These are phyloP conservation scores for Clavariopsis aquatica DNA, from an alignment of 495 filamentous ascomycete species.

Conservation along the genomic window DNA sequence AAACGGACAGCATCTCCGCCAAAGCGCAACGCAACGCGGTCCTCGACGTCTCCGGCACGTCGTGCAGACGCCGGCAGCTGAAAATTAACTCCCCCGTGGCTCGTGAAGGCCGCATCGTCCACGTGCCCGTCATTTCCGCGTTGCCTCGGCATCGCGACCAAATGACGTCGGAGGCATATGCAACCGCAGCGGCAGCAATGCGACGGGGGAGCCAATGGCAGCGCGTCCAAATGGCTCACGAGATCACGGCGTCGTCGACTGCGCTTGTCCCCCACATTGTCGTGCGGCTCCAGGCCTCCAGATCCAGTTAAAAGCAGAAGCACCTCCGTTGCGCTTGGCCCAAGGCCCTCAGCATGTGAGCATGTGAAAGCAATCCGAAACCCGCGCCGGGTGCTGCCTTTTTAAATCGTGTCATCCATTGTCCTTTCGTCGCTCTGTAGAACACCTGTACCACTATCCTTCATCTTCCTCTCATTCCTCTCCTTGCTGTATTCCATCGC, in stretches of 20 bases:
- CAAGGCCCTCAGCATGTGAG: conserved; percentile 27
- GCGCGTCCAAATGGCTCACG: neutral
- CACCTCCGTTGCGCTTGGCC: conserved; percentile 22
- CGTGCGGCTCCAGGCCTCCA: conserved; percentile 21
- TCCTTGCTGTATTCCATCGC: conserved; percentile 36
- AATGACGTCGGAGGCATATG: conserved; percentile 26
- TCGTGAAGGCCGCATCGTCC: conserved; percentile 21
- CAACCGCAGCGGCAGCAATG: conserved; percentile 5
- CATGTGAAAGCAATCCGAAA: conserved; percentile 33
- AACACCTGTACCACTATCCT: conserved; percentile 12
- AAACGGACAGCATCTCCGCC: neutral
- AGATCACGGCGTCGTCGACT: conserved; percentile 11
- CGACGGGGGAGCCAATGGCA: conserved; percentile 9
- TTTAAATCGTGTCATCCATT: conserved; percentile 15
- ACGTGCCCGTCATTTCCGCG: conserved; percentile 22
- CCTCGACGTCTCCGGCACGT: conserved; percentile 15
- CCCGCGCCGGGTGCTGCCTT: conserved; percentile 1
- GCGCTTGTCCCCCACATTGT: conserved; percentile 9
- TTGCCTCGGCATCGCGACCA: conserved; percentile 18
- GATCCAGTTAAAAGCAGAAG: conserved; percentile 4
- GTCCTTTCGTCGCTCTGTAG: conserved; percentile 9
- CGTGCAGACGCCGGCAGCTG: conserved; percentile 14
- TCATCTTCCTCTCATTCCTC: conserved; percentile 5
- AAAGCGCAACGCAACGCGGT: neutral
- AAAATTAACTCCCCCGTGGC: conserved; percentile 13